Percentiles rank a stretch among this genome's conserved stretches.
Conservation (phyloP, 2,329 filamentous ascomycete genomes). For the Anthostomella pinea region DNA sequence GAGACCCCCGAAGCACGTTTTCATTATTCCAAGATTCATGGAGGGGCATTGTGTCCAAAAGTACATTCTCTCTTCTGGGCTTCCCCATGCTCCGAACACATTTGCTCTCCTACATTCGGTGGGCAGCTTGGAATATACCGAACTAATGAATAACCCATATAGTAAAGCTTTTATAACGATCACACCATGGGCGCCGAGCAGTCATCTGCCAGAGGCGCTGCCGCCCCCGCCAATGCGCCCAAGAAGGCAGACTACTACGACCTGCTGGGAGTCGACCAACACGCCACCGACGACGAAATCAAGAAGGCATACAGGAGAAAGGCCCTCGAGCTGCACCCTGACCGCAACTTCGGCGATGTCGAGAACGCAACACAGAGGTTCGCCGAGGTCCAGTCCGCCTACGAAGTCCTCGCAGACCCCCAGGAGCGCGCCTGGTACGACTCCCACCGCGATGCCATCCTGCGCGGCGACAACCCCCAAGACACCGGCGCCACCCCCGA, state of each 20-base stretch:
- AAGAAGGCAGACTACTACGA: conserved; percentile 82
- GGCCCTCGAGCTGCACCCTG: conserved; percentile 89
- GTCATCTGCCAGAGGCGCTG: conserved; percentile 41
- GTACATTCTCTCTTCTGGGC: too few species aligned
- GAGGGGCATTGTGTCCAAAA: too few species aligned
- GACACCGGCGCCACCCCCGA: conserved; percentile 53
- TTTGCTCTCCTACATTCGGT: too few species aligned
- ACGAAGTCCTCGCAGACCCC: conserved; percentile 92
- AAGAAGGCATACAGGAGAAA: conserved; percentile 91
- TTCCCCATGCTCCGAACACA: too few species aligned
- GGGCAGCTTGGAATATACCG: too few species aligned
- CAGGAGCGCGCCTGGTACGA: conserved; percentile 98
- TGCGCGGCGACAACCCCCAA: conserved; percentile 61
- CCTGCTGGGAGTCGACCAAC: conserved; percentile 68
- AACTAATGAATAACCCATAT: too few species aligned
- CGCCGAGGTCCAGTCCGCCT: conserved; percentile 87
- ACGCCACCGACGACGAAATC: conserved; percentile 81
- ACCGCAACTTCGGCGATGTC: conserved; percentile 85
- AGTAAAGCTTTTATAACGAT: conserved; percentile 3
- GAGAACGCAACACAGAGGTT: conserved; percentile 82
- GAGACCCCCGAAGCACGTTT: too few species aligned
- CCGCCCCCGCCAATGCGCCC: conserved; percentile 24
- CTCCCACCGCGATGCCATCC: conserved; percentile 82
- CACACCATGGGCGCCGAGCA: conserved; percentile 54
- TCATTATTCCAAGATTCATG: too few species aligned